These are phyloP conservation scores for Mariannaea elegans DNA, from an alignment of 2,329 filamentous ascomycete genomes.

Conservation along the genomic window DNA sequence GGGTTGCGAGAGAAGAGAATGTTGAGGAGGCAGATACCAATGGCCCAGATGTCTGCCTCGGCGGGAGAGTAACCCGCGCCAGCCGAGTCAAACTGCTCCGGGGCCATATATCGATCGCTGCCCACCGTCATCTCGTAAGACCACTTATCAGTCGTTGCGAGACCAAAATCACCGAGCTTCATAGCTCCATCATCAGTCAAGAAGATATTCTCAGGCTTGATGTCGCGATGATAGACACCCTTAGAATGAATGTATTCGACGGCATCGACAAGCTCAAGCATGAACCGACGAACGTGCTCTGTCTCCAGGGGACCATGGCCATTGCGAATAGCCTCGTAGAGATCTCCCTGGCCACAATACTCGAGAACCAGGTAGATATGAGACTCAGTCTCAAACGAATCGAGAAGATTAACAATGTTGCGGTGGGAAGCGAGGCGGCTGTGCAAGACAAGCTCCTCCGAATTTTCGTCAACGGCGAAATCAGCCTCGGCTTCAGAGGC, in stretches of 20 bases:
- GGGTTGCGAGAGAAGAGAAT: conserved; percentile 97
- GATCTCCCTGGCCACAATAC: conserved; percentile 92
- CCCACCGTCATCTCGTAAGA: conserved; percentile 93
- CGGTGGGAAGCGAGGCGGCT: conserved; percentile 79
- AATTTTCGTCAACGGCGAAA: conserved; percentile 82
- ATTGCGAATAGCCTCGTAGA: conserved; percentile 95
- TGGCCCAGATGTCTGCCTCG: conserved; percentile 95
- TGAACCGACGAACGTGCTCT: conserved; percentile 95
- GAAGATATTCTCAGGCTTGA: conserved; percentile 99
- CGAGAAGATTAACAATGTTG: conserved; percentile 92
- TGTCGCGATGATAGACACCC: conserved; percentile 94
- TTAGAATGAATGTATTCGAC: conserved; percentile 91
- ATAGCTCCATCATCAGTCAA: conserved; percentile 84
- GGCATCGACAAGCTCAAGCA: conserved; percentile 91
- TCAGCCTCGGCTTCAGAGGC: conserved; percentile 67
- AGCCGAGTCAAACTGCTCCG: conserved; percentile 94
- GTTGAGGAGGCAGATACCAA: conserved; percentile 96
- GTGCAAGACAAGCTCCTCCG: conserved; percentile 83
- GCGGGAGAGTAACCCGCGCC: conserved; percentile 90
- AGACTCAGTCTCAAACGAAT: conserved; percentile 90
- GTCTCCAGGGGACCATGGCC: conserved; percentile 91
- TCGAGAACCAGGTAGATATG: conserved; percentile 94
- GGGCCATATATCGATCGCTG: conserved; percentile 99
- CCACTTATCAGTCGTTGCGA: conserved; percentile 90
- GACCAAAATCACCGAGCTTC: conserved; percentile 97